Evolutionary conservation across 306 rosid genomes (phyloP), one percentile per base, ranked within the genome.

Genomic region (Hippophae gyantsensis): DNA sequence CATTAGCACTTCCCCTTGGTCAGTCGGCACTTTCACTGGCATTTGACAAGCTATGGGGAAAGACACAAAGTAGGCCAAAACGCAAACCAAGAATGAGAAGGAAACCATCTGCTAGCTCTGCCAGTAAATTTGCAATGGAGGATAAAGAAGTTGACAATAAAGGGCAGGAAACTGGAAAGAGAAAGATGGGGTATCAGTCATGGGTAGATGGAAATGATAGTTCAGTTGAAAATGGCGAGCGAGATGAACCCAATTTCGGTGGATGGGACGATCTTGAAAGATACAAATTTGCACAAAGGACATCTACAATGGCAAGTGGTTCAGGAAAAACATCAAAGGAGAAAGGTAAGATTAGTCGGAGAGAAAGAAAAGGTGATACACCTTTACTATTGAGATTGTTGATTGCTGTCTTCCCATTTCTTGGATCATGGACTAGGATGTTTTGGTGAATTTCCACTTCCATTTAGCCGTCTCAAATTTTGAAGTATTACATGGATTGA

Each of bases 201-300:
- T 92, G 99, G 99, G 87, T 68, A 1, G 85, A 63, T 55, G 86
- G 80, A 54, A 74, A 69, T 51, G 76, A 72, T 55, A 76, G 69
- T 47, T 58, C 86, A 0, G 84, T 57, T 53, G 72, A 68, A 26
- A 76, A 65, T 38, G 77, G 70, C 32, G 67, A 63, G 14, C 69
- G 5, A 64, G 66, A 49, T 66, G 69, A 61, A 10, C 58, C 71
- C 8, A 58, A 74, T 48, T 78, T 80, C 46, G 96, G 99, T 41
- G 99, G 99, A 58, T 92, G 96, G 99, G 99, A 87, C 66, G 95
- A 92, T 64, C 73, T 92, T 57, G 96, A 85, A 62, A 67, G 84
- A 74, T 56, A 52, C 59, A 66, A 82, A 70, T 63, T 72, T 3
- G 42, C 69, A 8, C 53, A 54, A 50, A 78, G 80, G 64, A 49